Conservation (phyloP, 371 early-diverging fungal species). For the Syncephalastrum monosporum region DNA sequence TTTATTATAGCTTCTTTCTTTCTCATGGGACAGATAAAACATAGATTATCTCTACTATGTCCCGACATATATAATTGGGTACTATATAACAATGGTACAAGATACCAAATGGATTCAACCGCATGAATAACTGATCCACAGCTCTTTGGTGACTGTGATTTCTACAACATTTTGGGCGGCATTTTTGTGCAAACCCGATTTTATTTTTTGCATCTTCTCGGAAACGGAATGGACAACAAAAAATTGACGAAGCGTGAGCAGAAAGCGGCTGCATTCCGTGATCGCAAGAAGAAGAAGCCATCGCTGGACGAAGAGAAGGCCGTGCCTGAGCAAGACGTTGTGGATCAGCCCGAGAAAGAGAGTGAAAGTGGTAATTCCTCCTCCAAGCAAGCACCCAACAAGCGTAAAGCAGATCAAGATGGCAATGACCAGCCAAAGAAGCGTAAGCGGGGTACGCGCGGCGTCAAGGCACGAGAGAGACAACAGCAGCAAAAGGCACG, state of each 20-base stretch:
- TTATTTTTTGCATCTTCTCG: too few relatives aligned
- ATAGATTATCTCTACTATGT: too few relatives aligned
- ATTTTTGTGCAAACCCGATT: too few relatives aligned
- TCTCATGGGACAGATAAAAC: too few relatives aligned
- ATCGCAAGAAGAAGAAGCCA: conserved; percentile 51
- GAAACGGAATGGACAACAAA: conserved; percentile 34
- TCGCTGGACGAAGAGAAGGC: conserved; percentile 42
- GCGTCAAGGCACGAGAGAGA: conserved; percentile 17
- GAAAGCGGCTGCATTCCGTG: conserved; percentile 64
- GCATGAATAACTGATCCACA: too few relatives aligned
- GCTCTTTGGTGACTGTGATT: too few relatives aligned
- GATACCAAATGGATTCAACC: too few relatives aligned
- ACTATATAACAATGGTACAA: too few relatives aligned
- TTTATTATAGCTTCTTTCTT: too few relatives aligned
- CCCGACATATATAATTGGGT: too few relatives aligned
- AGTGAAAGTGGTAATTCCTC: conserved; percentile 3
- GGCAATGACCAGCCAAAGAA: conserved; percentile 18
- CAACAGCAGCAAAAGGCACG: conserved; percentile 33
- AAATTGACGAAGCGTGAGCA: conserved; percentile 69
- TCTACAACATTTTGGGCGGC: too few relatives aligned
- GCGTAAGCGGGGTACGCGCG: conserved; percentile 19
- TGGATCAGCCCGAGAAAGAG: conserved; percentile 15
- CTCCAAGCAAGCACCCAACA: conserved; percentile 6
- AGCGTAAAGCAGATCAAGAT: conserved; percentile 13
- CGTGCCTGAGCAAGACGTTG: conserved; percentile 45